Evolutionary conservation across 2,329 filamentous ascomycete genomes (phyloP), one percentile per base, ranked within the genome.

Genomic region (Epichloe festucae): DNA sequence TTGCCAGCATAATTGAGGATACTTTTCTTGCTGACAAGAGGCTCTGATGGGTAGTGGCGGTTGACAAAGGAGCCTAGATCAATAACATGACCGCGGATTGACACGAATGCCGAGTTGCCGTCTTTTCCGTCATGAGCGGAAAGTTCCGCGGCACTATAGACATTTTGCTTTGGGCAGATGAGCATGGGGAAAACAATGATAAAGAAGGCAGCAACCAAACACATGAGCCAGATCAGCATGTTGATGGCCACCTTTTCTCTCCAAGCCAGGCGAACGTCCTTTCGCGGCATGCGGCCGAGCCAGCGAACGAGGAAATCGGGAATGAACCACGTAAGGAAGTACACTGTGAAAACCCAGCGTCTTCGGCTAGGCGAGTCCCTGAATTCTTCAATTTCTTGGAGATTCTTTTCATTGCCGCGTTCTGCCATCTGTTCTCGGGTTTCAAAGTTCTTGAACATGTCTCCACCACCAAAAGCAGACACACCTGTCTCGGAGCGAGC

Each of bases 231-330:
- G 65, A 98, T 98, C 63, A 97, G 78, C 66, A 98, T 76, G 73
- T 98, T 98, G 76, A 98, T 98, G 50, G 93, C 91, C 53, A 98
- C 67, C 75, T 98, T 98, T 67, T 98, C 93, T 63, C 93, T 79
- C 93, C 93, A 98, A 0, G 93, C 93, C 65, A 86, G 77, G 23
- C 90, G 86, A 8, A 98, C 82, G 66, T 98, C 93, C 65, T 94
- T 94, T 55, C 93, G 87, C 54, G 85, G 79, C 85, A 96, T 96
- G 49, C 86, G 78, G 21, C 91, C 91, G 41, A 95, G 55, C 60
- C 75, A 74, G 50, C 81, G 79, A 64, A 97, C 86, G 43, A 84
- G 62, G 59, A 95, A 86, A 64, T 96, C 90, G 5, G 93, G 93
- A 45, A 95, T 73, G 59, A 83, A 89, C 74, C 82, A 98, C 3